phyloP scores from a whole-genome alignment of 1,139 yeast species.

The Nakaseomyces nivariensis region DNA sequence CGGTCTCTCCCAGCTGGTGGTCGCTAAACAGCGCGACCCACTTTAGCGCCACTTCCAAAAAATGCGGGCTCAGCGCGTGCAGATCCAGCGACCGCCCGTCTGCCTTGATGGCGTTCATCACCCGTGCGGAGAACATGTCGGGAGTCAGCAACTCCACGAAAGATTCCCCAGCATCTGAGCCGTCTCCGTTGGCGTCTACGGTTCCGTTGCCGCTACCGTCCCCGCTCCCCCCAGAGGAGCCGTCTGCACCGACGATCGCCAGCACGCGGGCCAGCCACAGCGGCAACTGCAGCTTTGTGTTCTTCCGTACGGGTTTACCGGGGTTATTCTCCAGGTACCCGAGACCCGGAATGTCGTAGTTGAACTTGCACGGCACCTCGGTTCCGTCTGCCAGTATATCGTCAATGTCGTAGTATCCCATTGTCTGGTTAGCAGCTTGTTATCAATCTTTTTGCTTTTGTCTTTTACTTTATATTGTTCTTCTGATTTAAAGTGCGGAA shows the following conservation, averaged over 20 bases:
- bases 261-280: slow-evolving; percentile 80
- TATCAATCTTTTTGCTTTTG: too few species aligned
- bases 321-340: slow-evolving; percentile 85
- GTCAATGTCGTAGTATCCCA: slow-evolving; percentile 71
- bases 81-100: slow-evolving; percentile 61
- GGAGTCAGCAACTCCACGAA: slow-evolving; percentile 65
- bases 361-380: slow-evolving; percentile 71
- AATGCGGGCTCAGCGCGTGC: slow-evolving; percentile 56
- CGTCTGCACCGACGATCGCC: slow-evolving; percentile 41
- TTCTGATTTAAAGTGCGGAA: too few species aligned
- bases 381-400: slow-evolving; percentile 73
- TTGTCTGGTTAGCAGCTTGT: too few species aligned
- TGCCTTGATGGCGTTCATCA: slow-evolving; percentile 73
- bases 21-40: slow-evolving; percentile 70
- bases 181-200: too few species aligned
- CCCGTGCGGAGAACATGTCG: slow-evolving; percentile 50
- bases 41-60: slow-evolving; percentile 55
- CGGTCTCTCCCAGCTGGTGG: slow-evolving; percentile 46
- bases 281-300: slow-evolving; percentile 70
- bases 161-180: too few species aligned
- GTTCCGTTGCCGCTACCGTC: slow-evolving; percentile 18
- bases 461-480: too few species aligned
- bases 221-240: background rate
- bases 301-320: slow-evolving; percentile 45
- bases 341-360: slow-evolving; percentile 68